Percentiles rank a stretch among this genome's conserved stretches.
phyloP scores from a whole-genome alignment of 2,329 filamentous ascomycete species.

The Fusarium transvaalense region DNA sequence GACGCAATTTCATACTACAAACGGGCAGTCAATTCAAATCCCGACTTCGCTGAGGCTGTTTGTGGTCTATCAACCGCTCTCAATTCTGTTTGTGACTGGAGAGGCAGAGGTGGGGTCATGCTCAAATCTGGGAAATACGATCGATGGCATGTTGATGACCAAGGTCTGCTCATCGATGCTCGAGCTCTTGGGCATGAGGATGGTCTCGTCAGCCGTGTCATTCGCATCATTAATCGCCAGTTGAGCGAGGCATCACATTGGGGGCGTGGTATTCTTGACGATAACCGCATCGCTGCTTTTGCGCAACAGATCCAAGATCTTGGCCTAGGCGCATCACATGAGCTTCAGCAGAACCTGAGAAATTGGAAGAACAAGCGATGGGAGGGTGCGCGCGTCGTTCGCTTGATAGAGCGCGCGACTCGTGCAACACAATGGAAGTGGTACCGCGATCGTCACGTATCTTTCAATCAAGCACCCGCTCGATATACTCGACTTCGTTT shows the following conservation, averaged over 20 bases:
- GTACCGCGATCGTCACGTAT: conserved; percentile 86
- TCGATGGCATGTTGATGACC: conserved; percentile 91
- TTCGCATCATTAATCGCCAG: conserved; percentile 90
- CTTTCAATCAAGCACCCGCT: conserved; percentile 63
- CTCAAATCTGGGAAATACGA: conserved; percentile 81
- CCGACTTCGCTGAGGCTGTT: conserved; percentile 95
- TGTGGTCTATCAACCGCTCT: conserved; percentile 94
- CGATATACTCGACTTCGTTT: conserved; percentile 80
- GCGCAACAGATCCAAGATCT: conserved; percentile 60
- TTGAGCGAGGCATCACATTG: conserved; percentile 87
- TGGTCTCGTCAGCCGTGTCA: conserved; percentile 90
- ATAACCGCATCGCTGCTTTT: conserved; percentile 65
- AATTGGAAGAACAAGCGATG: conserved; percentile 81
- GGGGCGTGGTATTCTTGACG: conserved; percentile 79
- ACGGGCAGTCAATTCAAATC: conserved; percentile 89
- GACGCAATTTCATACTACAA: conserved; percentile 95
- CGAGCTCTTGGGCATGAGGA: conserved; percentile 70
- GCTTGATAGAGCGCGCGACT: conserved; percentile 87
- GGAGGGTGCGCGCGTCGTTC: conserved; percentile 88
- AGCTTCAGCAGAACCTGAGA: conserved; percentile 58
- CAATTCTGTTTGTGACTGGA: conserved; percentile 97
- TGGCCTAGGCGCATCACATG: conserved; percentile 53
- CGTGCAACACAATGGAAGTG: conserved; percentile 82
- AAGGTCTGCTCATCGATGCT: conserved; percentile 84
- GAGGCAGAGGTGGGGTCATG: conserved; percentile 85